phyloP scores from a whole-genome alignment of 257 asterid species.

The Solanum sparsipilum region DNA sequence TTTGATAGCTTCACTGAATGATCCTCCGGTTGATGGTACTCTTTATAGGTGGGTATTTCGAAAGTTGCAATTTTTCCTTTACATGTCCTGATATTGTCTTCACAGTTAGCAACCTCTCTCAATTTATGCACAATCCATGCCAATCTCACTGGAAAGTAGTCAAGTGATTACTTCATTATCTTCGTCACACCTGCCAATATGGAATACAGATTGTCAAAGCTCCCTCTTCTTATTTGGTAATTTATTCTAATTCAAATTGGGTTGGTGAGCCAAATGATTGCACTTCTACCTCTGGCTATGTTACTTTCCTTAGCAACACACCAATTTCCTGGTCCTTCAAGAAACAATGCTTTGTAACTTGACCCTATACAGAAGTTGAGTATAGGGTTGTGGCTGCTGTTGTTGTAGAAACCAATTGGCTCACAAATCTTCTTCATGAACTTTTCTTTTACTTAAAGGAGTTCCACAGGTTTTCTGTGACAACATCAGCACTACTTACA shows the following conservation, averaged over 20 bases:
- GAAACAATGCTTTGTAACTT: not conserved
- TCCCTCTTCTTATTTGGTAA: not conserved
- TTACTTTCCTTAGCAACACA: not conserved
- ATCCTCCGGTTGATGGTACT: no score
- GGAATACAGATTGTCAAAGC: not conserved
- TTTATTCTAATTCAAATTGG: no score
- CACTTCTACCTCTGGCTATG: not conserved
- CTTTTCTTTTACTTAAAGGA: not conserved
- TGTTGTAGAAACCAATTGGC: not conserved
- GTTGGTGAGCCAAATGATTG: not conserved
- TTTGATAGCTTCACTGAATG: no score
- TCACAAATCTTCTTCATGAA: not conserved
- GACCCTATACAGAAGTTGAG: not conserved
- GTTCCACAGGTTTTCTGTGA: not conserved
- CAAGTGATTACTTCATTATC: no score
- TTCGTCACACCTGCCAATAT: not conserved
- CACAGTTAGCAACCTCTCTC: not conserved
- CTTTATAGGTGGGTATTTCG: not conserved
- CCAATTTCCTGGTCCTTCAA: not conserved
- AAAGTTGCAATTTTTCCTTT: not conserved
- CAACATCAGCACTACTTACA: not conserved
- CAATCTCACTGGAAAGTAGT: not conserved
- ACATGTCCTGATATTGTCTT: not conserved
- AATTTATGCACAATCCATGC: not conserved
- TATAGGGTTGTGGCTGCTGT: not conserved